Evolutionary conservation across 2,329 filamentous ascomycete genomes (phyloP).

Genomic region (Cyclaneusma minus): DNA sequence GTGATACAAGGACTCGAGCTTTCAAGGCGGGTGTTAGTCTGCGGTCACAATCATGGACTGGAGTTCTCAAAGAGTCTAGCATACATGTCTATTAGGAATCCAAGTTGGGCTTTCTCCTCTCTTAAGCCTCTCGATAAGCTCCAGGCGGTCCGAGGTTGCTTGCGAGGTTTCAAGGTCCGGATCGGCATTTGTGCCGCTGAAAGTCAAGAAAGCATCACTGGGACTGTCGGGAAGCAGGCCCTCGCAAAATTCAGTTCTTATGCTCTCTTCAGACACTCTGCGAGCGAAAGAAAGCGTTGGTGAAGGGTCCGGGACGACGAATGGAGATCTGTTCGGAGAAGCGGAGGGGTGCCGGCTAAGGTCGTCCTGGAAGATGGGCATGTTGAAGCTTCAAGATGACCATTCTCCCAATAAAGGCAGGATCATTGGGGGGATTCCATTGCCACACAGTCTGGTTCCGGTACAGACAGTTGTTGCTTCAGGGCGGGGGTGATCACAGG

Average conservation of each 20-base stretch:
- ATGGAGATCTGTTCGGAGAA: conserved; percentile 7
- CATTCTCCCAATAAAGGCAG: too few species aligned
- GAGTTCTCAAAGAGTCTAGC: conserved; percentile 1
- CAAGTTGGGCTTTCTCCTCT: conserved; percentile 61
- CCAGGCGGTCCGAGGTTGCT: conserved; percentile 47
- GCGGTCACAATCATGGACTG: conserved; percentile 1
- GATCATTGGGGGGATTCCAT: too few species aligned
- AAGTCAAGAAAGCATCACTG: conserved; percentile 8
- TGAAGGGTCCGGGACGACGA: conserved; percentile 13
- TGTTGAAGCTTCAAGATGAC: too few species aligned
- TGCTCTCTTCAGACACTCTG: conserved; percentile 41
- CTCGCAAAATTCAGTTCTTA: conserved; percentile 44
- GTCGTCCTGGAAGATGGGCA: conserved; percentile 44
- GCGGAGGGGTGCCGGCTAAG: conserved; percentile 20
- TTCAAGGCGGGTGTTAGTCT: conserved; percentile 1
- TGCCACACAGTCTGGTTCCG: too few species aligned
- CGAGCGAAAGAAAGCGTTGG: conserved; percentile 16
- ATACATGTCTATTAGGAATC: conserved; percentile 48
- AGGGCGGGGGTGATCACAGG: too few species aligned
- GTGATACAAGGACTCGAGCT: conserved; percentile 11
- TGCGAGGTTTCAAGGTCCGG: conserved; percentile 16
- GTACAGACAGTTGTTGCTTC: too few species aligned
- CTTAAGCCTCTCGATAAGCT: conserved; percentile 76
- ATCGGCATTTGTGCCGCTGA: conserved; percentile 17
- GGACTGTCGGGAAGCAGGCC: conserved; percentile 27